phyloP scores from a whole-genome alignment of 2,329 filamentous ascomycete species.

The Fusarium citri region DNA sequence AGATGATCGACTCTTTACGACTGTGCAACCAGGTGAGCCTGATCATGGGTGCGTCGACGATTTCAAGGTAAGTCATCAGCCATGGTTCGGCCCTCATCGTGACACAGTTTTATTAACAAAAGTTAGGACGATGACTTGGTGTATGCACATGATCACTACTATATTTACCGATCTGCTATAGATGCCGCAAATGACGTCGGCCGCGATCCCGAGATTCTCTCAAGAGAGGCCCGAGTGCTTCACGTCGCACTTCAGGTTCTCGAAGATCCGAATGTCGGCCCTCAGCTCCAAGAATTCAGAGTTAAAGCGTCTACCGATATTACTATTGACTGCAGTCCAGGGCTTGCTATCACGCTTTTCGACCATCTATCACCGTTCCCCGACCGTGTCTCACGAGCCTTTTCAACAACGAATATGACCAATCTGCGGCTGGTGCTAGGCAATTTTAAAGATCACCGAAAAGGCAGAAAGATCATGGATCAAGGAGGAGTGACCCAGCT shows the following conservation, averaged over 20 bases:
- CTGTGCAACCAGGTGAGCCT: no score
- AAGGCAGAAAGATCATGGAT: neutral
- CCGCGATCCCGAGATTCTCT: neutral
- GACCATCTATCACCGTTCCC: neutral
- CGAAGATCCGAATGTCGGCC: neutral
- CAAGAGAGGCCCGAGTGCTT: neutral
- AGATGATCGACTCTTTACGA: neutral
- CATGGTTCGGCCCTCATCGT: neutral
- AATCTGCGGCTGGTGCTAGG: neutral
- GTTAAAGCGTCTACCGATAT: neutral
- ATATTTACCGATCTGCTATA: neutral
- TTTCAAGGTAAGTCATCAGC: neutral
- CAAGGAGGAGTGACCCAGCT: neutral
- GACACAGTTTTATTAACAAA: neutral
- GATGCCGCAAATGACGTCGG: neutral
- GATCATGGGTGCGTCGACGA: no score
- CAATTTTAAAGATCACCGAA: neutral
- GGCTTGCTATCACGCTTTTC: neutral
- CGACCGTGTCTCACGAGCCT: neutral
- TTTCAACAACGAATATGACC: neutral
- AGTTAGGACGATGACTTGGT: neutral
- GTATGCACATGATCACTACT: neutral
- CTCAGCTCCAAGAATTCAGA: neutral
- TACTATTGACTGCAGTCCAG: neutral
- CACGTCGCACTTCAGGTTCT: neutral